Evolutionary conservation across 805 yeast genomes (phyloP).

Genomic region (Limtongia smithiae): DNA sequence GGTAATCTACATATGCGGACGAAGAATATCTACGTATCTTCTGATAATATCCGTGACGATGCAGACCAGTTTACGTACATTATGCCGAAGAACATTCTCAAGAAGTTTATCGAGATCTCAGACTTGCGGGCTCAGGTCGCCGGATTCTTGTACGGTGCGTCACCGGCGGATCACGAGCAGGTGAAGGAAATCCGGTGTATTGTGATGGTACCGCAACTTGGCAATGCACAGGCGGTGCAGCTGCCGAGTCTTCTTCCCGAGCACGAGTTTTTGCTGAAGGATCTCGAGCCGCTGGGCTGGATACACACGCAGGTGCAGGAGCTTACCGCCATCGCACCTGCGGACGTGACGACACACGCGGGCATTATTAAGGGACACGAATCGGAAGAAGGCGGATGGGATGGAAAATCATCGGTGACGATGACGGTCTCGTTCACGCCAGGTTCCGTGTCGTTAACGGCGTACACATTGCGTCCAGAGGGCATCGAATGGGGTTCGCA

Average conservation of each 20-base stretch:
- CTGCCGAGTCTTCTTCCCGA: slow-evolving; percentile 50
- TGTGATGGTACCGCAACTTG: slow-evolving; percentile 84
- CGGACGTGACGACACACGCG: slow-evolving; percentile 64
- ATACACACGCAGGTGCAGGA: slow-evolving; percentile 83
- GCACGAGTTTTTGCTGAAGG: slow-evolving; percentile 43
- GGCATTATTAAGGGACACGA: slow-evolving; percentile 37
- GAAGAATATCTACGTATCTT: slow-evolving; percentile 67
- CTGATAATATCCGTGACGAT: slow-evolving; percentile 54
- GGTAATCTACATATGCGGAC: slow-evolving; percentile 68
- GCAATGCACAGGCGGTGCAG: slow-evolving; percentile 62
- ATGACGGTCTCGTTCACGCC: slow-evolving; percentile 70
- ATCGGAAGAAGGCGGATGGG: slow-evolving; percentile 40
- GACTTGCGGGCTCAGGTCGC: slow-evolving; percentile 81
- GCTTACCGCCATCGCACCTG: slow-evolving; percentile 56
- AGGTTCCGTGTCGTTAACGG: slow-evolving; percentile 77
- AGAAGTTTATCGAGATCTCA: slow-evolving; percentile 71
- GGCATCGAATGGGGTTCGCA: slow-evolving; percentile 77
- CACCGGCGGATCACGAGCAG: slow-evolving; percentile 66
- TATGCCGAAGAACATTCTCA: slow-evolving; percentile 75
- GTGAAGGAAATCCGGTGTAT: slow-evolving; percentile 75
- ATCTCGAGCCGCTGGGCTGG: slow-evolving; percentile 83
- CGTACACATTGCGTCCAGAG: slow-evolving; percentile 54
- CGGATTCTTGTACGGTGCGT: slow-evolving; percentile 73
- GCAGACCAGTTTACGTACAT: slow-evolving; percentile 63
- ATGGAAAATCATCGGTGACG: slow-evolving; percentile 46